Base-by-base conservation (phyloP, 768 basidiomycete species). In the Hygrophoropsis aurantiaca region DNA sequence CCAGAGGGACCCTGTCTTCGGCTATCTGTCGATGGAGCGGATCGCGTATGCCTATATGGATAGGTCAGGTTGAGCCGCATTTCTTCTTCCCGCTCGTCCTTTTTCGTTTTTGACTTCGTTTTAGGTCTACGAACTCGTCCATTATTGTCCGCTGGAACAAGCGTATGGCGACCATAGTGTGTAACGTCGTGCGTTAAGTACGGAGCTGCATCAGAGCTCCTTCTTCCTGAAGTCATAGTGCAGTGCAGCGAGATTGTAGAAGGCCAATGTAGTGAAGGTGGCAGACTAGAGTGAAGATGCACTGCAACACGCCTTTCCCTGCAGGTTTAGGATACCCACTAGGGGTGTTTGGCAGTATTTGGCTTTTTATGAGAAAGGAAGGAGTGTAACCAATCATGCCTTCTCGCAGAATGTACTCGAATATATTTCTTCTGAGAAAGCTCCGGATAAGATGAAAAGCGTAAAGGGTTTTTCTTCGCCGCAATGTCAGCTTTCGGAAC, bases 181-280 rank as follows among this genome's bases (percentile, higher is more conserved):
- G 71, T 73, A 57, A 77, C 70, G 61, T 68, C 70, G 62, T 78
- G 81, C 46, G 80, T 72, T 50, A 80, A 76, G 72, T 81, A 84
- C 49, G 81, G 83, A 38, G 77, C 72, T 42, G 58, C 46, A 46
- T 64, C 61, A 55, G 58, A 58, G 53, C 61, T 46, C 54, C 55
- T 61, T 56, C 57, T 66, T 27, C 61, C 59, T 62, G 64, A 59
- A 59, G 66, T 51, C 65, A 66, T 66, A 60, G 64, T 68, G 53
- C 58, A 56, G 64, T 38, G 36, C 16, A 38, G 36, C 27, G 27
- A 6, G 63, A 63, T 60, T 61, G 51, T 51, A 57, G 56, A 34
- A 60, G 65, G 50, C 51, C 55, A 58, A 63, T 56, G 58, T 64
- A 64, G 38, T 39, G 43, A 38, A 47, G 44, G 60, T 66, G 66